These are phyloP conservation scores for Fusarium proliferatum DNA, from an alignment of 2,329 filamentous ascomycete genomes.

Conservation along the genomic window DNA sequence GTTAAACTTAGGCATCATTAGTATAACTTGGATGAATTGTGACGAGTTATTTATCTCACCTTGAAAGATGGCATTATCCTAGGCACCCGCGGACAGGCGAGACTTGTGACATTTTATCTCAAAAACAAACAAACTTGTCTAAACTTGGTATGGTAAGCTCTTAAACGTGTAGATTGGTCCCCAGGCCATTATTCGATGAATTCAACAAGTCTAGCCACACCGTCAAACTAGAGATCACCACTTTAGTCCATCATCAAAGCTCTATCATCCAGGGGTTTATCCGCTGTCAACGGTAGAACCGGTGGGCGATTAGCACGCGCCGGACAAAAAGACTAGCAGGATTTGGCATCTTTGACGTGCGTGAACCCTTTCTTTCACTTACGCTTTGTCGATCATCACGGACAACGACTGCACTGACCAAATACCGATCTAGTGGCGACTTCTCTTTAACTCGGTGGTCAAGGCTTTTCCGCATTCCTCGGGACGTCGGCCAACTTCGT, in stretches of 20 bases:
- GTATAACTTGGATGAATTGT: too few species aligned
- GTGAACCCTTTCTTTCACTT: background rate
- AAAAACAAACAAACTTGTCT: background rate
- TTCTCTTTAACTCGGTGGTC: background rate
- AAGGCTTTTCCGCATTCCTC: background rate
- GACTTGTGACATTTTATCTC: background rate
- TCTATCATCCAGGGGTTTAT: background rate
- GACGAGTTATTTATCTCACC: background rate
- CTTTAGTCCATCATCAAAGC: background rate
- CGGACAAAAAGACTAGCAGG: background rate
- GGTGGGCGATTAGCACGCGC: conserved; percentile 6
- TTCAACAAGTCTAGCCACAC: background rate
- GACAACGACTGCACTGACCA: background rate
- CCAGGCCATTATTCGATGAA: background rate
- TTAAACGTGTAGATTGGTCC: background rate
- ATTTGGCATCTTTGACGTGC: background rate
- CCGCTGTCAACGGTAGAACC: conserved; percentile 24
- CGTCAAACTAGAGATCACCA: background rate
- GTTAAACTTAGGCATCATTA: too few species aligned
- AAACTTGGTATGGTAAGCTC: background rate
- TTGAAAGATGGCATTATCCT: background rate
- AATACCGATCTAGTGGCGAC: background rate
- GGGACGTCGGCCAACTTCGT: background rate
- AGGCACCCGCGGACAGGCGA: background rate
- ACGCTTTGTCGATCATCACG: background rate